phyloP scores from a whole-genome alignment of 345 rosid species.

The Aquilaria malaccensis region DNA sequence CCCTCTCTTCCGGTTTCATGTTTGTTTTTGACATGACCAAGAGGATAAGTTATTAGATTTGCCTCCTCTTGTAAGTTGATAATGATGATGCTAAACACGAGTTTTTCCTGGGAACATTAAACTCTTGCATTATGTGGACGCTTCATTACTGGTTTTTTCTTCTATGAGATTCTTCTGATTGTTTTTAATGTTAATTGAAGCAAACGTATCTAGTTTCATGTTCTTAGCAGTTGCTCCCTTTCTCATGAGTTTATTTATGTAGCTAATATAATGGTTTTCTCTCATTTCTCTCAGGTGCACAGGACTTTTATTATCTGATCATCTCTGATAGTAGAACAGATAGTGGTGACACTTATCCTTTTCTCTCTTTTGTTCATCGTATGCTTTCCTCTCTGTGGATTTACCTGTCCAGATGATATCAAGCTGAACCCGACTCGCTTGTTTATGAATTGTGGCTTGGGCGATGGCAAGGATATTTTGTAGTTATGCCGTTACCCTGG shows the following conservation, averaged over 20 bases:
- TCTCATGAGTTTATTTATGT: background rate
- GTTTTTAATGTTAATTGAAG: too few species aligned
- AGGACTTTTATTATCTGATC: slow-evolving; percentile 19
- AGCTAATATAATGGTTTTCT: slow-evolving; percentile 2
- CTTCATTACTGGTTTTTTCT: too few species aligned
- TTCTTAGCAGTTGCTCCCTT: background rate
- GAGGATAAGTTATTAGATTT: too few species aligned
- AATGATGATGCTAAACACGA: too few species aligned
- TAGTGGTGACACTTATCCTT: slow-evolving; percentile 30
- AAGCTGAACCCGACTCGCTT: slow-evolving; percentile 24
- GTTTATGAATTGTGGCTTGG: slow-evolving; percentile 31
- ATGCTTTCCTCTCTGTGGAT: slow-evolving; percentile 32
- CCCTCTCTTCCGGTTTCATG: too few species aligned
- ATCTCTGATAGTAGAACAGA: slow-evolving; percentile 36
- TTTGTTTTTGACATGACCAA: too few species aligned
- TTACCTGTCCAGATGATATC: slow-evolving; percentile 33
- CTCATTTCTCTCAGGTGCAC: slow-evolving; percentile 35
- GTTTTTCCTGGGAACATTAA: too few species aligned
- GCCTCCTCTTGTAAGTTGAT: too few species aligned
- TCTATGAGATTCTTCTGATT: too few species aligned
- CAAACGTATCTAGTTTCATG: background rate
- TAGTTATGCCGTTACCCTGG: slow-evolving; percentile 39
- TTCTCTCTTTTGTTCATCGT: slow-evolving; percentile 18
- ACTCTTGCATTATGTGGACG: too few species aligned
- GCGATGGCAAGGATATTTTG: slow-evolving; percentile 40